Conservation (phyloP, 2,329 filamentous ascomycete genomes). For the Xylariaceae sp. region DNA sequence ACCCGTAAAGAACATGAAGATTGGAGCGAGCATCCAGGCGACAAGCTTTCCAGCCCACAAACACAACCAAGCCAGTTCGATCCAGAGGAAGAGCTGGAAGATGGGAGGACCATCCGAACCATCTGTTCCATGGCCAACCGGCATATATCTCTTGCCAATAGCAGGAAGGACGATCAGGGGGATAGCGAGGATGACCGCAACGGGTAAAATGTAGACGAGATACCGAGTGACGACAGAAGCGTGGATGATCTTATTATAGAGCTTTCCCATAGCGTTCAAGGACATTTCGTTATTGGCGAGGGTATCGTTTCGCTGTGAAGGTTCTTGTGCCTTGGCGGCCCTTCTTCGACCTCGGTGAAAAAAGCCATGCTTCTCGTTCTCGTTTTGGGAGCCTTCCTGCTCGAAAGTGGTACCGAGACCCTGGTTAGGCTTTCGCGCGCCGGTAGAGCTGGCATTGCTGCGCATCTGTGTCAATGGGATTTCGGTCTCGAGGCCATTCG, state of each 20-base stretch:
- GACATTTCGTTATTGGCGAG: constrained; percentile 46
- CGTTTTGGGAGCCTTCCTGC: constrained; percentile 22
- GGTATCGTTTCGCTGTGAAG: constrained; percentile 35
- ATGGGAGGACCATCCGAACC: constrained; percentile 42
- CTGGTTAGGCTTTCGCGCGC: constrained; percentile 45
- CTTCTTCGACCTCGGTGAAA: constrained; percentile 47
- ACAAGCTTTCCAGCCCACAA: constrained; percentile 65
- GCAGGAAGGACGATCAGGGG: constrained; percentile 55
- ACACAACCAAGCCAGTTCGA: constrained; percentile 63
- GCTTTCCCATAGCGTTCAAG: constrained; percentile 60
- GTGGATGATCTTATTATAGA: constrained; percentile 61
- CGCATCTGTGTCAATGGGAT: constrained; percentile 39
- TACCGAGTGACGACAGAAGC: constrained; percentile 64
- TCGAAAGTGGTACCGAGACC: constrained; percentile 28
- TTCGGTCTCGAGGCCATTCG: constrained; percentile 18
- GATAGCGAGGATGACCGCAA: constrained; percentile 56
- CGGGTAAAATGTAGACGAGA: constrained; percentile 62
- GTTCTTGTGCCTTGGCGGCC: constrained; percentile 9
- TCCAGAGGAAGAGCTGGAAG: constrained; percentile 63
- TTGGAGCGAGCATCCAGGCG: constrained; percentile 53
- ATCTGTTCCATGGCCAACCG: constrained; percentile 30
- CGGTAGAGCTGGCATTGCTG: constrained; percentile 51
- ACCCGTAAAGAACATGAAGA: constrained; percentile 67
- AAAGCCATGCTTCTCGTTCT: constrained; percentile 42
- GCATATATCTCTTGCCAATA: constrained; percentile 36